These are phyloP conservation scores for Cyclocybe aegerita DNA, from an alignment of 768 basidiomycete genomes.

Conservation along the genomic window DNA sequence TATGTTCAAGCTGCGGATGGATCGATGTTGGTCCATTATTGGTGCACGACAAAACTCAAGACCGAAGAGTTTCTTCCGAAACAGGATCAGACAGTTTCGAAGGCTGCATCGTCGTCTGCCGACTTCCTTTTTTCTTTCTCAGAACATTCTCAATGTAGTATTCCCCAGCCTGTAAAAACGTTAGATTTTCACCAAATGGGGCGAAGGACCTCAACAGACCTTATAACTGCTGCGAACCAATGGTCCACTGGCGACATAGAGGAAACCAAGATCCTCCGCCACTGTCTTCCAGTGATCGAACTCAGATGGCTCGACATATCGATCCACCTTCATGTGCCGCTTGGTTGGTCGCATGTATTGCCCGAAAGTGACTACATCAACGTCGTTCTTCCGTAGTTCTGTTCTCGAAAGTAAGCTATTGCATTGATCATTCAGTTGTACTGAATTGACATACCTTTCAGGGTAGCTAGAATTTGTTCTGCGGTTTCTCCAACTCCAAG, in stretches of 20 bases:
- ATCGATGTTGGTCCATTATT: too few species aligned
- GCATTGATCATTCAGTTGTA: slow-evolving; percentile 5
- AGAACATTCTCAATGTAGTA: slow-evolving; percentile 93
- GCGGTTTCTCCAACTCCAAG: slow-evolving; percentile 92
- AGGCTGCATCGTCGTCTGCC: slow-evolving; percentile 31
- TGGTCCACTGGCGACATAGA: slow-evolving; percentile 97
- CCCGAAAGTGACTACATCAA: slow-evolving; percentile 98
- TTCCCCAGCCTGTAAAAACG: slow-evolving; percentile 78
- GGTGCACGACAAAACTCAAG: too few species aligned
- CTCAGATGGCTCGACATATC: slow-evolving; percentile 92
- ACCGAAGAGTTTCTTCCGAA: too few species aligned
- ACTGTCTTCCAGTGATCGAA: slow-evolving; percentile 89
- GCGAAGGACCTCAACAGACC: slow-evolving; percentile 42
- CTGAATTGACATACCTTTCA: slow-evolving; percentile 59
- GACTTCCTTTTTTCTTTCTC: slow-evolving; percentile 53
- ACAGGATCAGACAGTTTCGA: slow-evolving; percentile 1
- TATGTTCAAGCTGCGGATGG: too few species aligned
- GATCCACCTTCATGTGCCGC: slow-evolving; percentile 97
- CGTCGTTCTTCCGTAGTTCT: slow-evolving; percentile 87
- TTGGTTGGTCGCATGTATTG: slow-evolving; percentile 99
- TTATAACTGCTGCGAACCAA: slow-evolving; percentile 97
- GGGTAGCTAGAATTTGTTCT: slow-evolving; percentile 77
- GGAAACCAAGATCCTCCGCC: slow-evolving; percentile 92
- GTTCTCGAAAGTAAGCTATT: not conserved
- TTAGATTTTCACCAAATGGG: not conserved